Conservation (phyloP, 225 moss, liverwort and hornwort genomes). For the Thuidium tamariscinum region DNA sequence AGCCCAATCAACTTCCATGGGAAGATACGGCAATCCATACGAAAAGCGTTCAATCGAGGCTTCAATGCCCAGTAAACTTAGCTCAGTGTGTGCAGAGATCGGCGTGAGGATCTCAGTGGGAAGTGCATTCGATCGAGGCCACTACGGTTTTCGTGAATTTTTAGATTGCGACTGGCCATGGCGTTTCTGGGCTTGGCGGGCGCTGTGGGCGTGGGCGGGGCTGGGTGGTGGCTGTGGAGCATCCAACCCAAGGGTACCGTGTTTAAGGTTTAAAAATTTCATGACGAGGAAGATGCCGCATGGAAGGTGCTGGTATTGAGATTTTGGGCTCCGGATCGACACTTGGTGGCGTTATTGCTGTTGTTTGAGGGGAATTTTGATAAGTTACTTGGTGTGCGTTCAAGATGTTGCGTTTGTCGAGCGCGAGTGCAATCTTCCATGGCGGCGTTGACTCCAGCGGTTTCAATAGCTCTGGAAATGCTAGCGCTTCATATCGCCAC, state of each 20-base stretch:
- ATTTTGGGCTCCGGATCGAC: not conserved
- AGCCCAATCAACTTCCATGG: not conserved
- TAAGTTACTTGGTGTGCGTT: not conserved
- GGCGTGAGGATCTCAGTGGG: not conserved
- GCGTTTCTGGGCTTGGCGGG: constrained; percentile 31
- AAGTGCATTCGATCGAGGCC: not conserved
- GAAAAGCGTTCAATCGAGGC: not conserved
- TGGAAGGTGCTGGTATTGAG: not conserved
- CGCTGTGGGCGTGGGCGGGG: constrained; percentile 36
- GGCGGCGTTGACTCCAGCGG: not conserved
- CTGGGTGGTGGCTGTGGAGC: constrained; percentile 37
- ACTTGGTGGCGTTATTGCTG: not conserved
- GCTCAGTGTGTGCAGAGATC: not conserved
- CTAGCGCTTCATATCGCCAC: not conserved
- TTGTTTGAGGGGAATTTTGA: not conserved
- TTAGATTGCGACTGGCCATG: constrained; percentile 1
- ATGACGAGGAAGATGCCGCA: not conserved
- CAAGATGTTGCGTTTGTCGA: not conserved
- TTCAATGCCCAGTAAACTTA: not conserved
- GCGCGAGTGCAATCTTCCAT: not conserved
- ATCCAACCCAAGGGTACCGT: constrained; percentile 66
- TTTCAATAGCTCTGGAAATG: not conserved
- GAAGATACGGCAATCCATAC: not conserved
- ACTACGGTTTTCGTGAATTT: not conserved
- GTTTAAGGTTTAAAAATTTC: not conserved